Conservation (phyloP, 192 early-diverging fungal species). For the Mortierella alpina region DNA sequence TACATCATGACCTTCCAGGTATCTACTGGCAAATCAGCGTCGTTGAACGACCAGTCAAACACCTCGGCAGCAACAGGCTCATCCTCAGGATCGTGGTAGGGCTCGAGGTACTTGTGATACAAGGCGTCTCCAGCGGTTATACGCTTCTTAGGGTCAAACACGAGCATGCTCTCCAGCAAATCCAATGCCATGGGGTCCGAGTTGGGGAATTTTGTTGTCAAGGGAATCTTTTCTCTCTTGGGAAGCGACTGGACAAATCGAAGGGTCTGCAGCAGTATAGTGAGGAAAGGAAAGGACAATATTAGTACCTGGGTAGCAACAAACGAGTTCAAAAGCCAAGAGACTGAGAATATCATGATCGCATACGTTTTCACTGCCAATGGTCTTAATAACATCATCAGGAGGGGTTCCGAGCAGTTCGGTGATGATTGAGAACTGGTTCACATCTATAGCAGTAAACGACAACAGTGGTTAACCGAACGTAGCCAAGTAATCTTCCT, state of each 20-base stretch:
- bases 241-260: constrained; percentile 92
- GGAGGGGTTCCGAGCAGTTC: constrained; percentile 92
- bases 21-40: constrained; percentile 87
- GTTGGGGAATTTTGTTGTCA: constrained; percentile 82
- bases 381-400: constrained; percentile 91
- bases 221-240: constrained; percentile 81
- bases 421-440: constrained; percentile 97
- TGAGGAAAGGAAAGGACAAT: background rate
- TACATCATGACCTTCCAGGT: constrained; percentile 94
- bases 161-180: constrained; percentile 90
- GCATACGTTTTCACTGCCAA: constrained; percentile 89
- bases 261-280: constrained; percentile 69
- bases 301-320: background rate
- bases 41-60: constrained; percentile 97
- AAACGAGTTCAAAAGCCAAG: background rate
- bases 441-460: constrained; percentile 68
- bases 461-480: no score
- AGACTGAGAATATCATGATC: background rate
- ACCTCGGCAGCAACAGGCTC: constrained; percentile 82
- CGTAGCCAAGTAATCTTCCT: no score
- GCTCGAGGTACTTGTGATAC: constrained; percentile 89
- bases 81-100: constrained; percentile 91
- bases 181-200: constrained; percentile 86
- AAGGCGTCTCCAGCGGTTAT: constrained; percentile 90
- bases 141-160: constrained; percentile 92